Conservation (phyloP, 106 monocot genomes). For the Dioscorea dumetorum region DNA sequence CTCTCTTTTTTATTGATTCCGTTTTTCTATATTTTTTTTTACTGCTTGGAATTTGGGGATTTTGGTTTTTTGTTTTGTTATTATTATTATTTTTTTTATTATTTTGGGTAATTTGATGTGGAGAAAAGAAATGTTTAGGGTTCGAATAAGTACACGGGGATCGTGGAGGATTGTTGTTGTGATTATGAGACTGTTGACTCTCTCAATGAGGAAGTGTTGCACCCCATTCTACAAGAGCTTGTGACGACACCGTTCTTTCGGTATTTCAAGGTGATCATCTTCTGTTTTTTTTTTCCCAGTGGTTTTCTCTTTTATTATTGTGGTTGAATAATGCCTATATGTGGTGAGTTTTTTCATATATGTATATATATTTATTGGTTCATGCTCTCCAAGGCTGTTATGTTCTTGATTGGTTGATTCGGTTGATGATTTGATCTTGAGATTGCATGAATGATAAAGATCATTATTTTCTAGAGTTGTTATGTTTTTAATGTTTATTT, state of each 20-base stretch:
- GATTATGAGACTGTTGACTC: slow-evolving; percentile 92
- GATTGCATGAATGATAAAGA: too few relatives aligned
- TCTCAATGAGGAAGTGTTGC: slow-evolving; percentile 68
- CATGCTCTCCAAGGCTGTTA: too few relatives aligned
- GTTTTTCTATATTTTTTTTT: background rate
- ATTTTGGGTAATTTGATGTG: background rate
- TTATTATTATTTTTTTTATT: too few relatives aligned
- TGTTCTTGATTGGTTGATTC: too few relatives aligned
- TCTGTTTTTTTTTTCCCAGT: too few relatives aligned
- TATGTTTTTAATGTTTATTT: too few relatives aligned
- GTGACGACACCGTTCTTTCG: slow-evolving; percentile 78
- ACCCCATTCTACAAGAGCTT: slow-evolving; percentile 81
- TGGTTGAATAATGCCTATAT: too few relatives aligned
- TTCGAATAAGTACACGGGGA: slow-evolving; percentile 58
- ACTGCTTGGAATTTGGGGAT: background rate
- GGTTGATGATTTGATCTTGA: too few relatives aligned
- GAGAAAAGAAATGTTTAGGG: slow-evolving; percentile 24
- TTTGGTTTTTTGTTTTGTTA: slow-evolving; percentile 4
- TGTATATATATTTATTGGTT: too few relatives aligned
- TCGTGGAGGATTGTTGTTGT: slow-evolving; percentile 92
- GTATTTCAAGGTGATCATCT: slow-evolving; percentile 66
- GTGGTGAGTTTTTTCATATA: too few relatives aligned
- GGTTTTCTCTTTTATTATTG: too few relatives aligned
- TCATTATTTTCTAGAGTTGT: too few relatives aligned
- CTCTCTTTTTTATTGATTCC: background rate